A percentile compares a stretch with the other conserved stretches of the same genome.
Evolutionary conservation across 139 green algal genomes (phyloP).

Genomic region (Medakamo hakoo): DNA sequence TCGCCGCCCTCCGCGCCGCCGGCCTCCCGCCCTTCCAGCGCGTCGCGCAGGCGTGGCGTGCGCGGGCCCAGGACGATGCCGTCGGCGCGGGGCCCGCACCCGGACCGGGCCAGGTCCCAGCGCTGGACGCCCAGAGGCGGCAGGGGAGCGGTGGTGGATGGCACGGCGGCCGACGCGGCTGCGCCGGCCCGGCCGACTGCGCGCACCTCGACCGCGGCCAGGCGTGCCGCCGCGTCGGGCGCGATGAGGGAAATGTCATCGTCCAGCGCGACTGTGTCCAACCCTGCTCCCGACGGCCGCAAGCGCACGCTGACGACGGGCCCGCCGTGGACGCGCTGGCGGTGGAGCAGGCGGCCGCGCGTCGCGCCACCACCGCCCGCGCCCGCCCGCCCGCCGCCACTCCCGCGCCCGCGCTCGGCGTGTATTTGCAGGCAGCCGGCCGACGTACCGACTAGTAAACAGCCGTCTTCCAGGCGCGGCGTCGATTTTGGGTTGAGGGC

Average conservation of each 20-base stretch:
- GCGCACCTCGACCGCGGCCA: background rate
- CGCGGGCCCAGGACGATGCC: slow-evolving; percentile 21
- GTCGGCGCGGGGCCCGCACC: slow-evolving; percentile 4
- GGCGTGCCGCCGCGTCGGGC: slow-evolving; percentile 1
- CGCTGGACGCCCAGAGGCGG: no score
- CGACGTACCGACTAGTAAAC: slow-evolving; percentile 35
- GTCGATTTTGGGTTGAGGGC: no score
- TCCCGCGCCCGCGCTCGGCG: no score
- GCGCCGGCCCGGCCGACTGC: background rate
- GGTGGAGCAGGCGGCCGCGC: slow-evolving; percentile 22
- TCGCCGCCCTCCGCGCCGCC: no score
- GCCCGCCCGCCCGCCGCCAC: no score
- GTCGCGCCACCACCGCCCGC: no score
- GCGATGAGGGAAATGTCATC: background rate
- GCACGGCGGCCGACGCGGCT: slow-evolving; percentile 1
- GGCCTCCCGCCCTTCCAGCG: slow-evolving; percentile 17
- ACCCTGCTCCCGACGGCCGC: background rate
- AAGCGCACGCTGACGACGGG: background rate
- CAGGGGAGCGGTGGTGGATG: background rate
- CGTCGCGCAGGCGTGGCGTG: slow-evolving; percentile 20
- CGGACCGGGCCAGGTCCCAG: background rate
- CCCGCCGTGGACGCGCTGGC: slow-evolving; percentile 27
- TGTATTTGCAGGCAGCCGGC: slow-evolving; percentile 42
- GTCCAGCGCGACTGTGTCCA: background rate
- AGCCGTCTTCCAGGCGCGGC: slow-evolving; percentile 2